Percentiles rank a stretch among this genome's conserved stretches.
These are phyloP conservation scores for Papiliotrema nemorosa DNA, from an alignment of 1,284 basidiomycete genomes.

Conservation along the genomic window DNA sequence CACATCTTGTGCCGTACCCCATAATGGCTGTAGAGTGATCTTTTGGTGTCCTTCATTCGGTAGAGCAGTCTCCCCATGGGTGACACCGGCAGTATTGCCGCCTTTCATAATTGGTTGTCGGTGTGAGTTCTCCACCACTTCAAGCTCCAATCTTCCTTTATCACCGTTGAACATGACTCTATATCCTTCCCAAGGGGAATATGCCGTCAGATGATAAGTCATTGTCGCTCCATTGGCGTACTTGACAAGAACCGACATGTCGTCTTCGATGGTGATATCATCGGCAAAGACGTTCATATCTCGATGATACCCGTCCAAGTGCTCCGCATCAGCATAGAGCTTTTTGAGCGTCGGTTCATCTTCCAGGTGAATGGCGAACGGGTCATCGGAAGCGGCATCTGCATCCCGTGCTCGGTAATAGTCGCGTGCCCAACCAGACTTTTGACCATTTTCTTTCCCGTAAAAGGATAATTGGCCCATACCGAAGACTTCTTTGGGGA, in stretches of 20 bases:
- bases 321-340: slow-evolving; percentile 52
- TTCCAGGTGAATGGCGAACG: slow-evolving; percentile 57
- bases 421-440: slow-evolving; percentile 55
- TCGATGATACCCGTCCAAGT: slow-evolving; percentile 47
- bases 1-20: slow-evolving; percentile 52
- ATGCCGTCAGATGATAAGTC: slow-evolving; percentile 55
- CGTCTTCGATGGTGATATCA: slow-evolving; percentile 58
- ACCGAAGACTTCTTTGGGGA: slow-evolving; percentile 55
- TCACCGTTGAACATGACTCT: slow-evolving; percentile 59
- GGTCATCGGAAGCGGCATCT: slow-evolving; percentile 53
- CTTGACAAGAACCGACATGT: slow-evolving; percentile 56
- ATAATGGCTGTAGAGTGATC: slow-evolving; percentile 54
- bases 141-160: slow-evolving; percentile 56
- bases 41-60: slow-evolving; percentile 54
- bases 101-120: slow-evolving; percentile 23
- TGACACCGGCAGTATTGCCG: neutral
- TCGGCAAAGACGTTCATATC: slow-evolving; percentile 54
- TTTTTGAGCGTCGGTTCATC: slow-evolving; percentile 53
- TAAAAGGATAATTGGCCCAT: slow-evolving; percentile 57
- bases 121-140: slow-evolving; percentile 54
- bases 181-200: slow-evolving; percentile 54
- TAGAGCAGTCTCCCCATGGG: slow-evolving; percentile 52
- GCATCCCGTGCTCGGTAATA: slow-evolving; percentile 53
- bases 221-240: slow-evolving; percentile 56
- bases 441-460: slow-evolving; percentile 53